Base-by-base conservation (phyloP, 495 filamentous ascomycete genomes). In the Lasiosphaeria hispida region DNA sequence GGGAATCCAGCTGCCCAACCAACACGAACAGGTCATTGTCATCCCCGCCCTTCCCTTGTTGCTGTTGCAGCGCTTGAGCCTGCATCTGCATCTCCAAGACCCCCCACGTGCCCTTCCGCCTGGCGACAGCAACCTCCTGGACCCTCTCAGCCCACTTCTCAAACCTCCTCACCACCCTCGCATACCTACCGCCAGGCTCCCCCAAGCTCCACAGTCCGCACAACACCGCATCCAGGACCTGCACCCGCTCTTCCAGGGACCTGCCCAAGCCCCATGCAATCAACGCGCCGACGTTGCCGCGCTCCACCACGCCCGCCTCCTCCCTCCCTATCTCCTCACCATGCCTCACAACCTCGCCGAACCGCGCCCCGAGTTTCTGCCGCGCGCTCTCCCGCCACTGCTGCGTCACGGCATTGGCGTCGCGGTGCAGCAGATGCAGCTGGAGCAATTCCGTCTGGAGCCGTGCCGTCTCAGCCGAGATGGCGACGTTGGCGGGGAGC, bases 371-470 rank as follows among this genome's bases (percentile, higher is more conserved):
- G 6, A 84, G 65, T 36, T 69, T 71, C 35, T 57, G 33, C 48
- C 72, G 69, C 0, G 82, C 82, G 62, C 77, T 80, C 1, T 55
- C 68, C 48, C 72, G 68, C 82, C 82, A 86, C 44, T 74, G 66
- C 9, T 42, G 48, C 9, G 56, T 60, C 40, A 69, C 68, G 10
- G 38, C 53, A 7, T 58, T 55, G 13, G 77, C 76, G 45, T 70
- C 69, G 49, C 76, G 78, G 72, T 90, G 87, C 10, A 92, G 72
- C 9, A 92, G 74, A 64, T 85, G 83, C 5, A 92, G 72, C 64
- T 91, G 88, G 18, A 91, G 73, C 17, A 94, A 77, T 63, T 92
- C 87, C 0, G 85, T 84, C 64, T 91, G 88, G 33, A 90, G 64
- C 17, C 80, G 76, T 39, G 80, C 76, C 5, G 80, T 81, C 64